These are phyloP conservation scores for Sarocladium brachiariae DNA, from an alignment of 2,329 filamentous ascomycete genomes.

Conservation along the genomic window DNA sequence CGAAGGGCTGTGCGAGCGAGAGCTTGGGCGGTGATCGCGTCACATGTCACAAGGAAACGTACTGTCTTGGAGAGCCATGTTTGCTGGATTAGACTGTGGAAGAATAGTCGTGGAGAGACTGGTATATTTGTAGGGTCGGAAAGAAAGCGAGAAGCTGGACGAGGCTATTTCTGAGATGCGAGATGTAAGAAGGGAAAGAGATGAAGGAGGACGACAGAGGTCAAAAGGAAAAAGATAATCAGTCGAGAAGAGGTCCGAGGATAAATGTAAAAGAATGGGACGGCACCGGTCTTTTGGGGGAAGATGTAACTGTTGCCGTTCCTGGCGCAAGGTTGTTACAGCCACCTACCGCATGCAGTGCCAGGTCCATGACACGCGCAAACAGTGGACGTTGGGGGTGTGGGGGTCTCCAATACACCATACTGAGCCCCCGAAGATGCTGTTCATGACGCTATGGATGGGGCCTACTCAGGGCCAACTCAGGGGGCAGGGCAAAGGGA, in stretches of 20 bases:
- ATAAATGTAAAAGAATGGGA: background rate
- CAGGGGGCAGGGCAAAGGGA: background rate
- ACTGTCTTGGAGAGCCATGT: constrained; percentile 71
- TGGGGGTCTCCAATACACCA: background rate
- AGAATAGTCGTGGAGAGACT: background rate
- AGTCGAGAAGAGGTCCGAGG: background rate
- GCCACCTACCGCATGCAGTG: background rate
- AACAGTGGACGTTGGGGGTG: background rate
- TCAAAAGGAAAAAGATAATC: background rate
- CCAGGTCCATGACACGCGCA: background rate
- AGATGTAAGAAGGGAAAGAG: no score
- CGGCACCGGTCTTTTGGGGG: no score
- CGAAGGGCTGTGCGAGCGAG: background rate
- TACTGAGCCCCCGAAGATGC: no score
- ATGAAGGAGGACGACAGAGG: background rate
- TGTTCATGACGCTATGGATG: no score
- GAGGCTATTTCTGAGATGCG: no score
- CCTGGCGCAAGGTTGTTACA: background rate
- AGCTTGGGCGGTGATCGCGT: background rate
- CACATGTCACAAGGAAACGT: constrained; percentile 24
- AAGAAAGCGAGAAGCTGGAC: background rate
- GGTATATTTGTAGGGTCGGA: background rate
- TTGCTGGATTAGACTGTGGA: constrained; percentile 27
- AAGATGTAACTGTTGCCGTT: background rate
- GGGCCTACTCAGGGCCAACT: no score